These are phyloP conservation scores for Paxillus involutus DNA, from an alignment of 768 basidiomycete species.

Conservation along the genomic window DNA sequence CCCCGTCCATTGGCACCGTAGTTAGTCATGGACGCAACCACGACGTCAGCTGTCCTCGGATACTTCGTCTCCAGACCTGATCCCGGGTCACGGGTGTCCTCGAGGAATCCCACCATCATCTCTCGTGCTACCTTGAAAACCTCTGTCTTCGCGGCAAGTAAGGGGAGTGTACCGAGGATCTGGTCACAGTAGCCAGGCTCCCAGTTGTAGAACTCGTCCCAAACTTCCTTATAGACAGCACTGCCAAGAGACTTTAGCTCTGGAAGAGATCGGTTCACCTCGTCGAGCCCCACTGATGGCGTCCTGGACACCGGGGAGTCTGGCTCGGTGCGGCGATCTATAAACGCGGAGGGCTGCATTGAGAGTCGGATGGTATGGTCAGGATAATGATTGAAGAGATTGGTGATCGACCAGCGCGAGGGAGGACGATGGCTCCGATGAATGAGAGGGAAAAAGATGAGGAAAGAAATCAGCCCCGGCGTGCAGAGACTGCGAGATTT, in stretches of 20 bases:
- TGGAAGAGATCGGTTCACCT: neutral
- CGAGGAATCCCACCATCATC: constrained; percentile 4
- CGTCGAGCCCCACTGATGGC: neutral
- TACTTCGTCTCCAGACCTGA: neutral
- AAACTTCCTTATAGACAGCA: constrained; percentile 35
- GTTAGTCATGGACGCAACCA: constrained; percentile 10
- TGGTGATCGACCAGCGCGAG: neutral
- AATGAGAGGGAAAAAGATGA: too few species aligned
- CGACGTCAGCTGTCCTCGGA: neutral
- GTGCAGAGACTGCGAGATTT: too few species aligned
- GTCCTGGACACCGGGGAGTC: constrained; percentile 7
- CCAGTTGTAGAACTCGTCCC: constrained; percentile 50
- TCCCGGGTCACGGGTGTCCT: neutral
- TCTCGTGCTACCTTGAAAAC: constrained; percentile 14
- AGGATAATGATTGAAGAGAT: neutral
- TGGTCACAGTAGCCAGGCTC: constrained; percentile 34
- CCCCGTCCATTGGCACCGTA: neutral
- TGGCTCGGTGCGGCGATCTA: constrained; percentile 27
- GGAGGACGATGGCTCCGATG: too few species aligned
- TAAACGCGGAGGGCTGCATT: constrained; percentile 18
- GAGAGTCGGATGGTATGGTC: neutral
- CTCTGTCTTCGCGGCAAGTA: constrained; percentile 7
- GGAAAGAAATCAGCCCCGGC: too few species aligned
- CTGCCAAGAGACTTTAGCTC: constrained; percentile 25
- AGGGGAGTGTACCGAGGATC: constrained; percentile 19